A percentile compares a stretch with the other conserved stretches of the same genome.
These are phyloP conservation scores for Coemansia sp. DNA, from an alignment of 192 early-diverging fungal genomes.

Conservation along the genomic window DNA sequence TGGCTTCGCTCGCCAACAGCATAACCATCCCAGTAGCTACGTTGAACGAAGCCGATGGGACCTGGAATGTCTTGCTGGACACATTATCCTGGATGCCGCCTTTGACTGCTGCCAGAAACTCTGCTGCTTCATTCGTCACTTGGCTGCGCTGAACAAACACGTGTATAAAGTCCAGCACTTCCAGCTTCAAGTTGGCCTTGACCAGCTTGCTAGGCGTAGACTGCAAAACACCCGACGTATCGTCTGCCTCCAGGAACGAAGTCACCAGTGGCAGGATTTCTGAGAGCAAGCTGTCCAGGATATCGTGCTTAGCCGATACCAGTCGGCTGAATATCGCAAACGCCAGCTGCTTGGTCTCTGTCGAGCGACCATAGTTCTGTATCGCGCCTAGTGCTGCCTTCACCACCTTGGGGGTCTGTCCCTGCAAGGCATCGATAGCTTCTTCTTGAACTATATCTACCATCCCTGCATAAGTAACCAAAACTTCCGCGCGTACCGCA, in stretches of 20 bases:
- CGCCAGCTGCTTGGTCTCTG: constrained; percentile 47
- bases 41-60: constrained; percentile 18
- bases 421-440: constrained; percentile 2
- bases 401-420: constrained; percentile 28
- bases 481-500: constrained; percentile 41
- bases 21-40: constrained; percentile 14
- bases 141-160: constrained; percentile 10
- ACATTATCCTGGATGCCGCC: constrained; percentile 15
- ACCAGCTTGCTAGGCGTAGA: constrained; percentile 31
- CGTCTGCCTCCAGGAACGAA: constrained; percentile 23
- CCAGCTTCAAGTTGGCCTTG: constrained; percentile 42
- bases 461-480: constrained; percentile 28
- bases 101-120: constrained; percentile 18
- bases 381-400: constrained; percentile 25
- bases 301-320: constrained; percentile 5
- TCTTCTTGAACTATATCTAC: constrained; percentile 6
- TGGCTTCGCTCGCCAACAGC: constrained; percentile 18
- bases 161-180: constrained; percentile 38
- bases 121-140: constrained; percentile 12
- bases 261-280: constrained; percentile 18
- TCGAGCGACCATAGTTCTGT: constrained; percentile 29
- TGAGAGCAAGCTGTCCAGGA: constrained; percentile 22
- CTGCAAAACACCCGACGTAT: constrained; percentile 30
- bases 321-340: constrained; percentile 33
- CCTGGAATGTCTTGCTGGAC: constrained; percentile 31